A percentile compares a stretch with the other conserved stretches of the same genome.
Evolutionary conservation across 306 rosid species (phyloP).

Genomic region (Dryas alaskensis): DNA sequence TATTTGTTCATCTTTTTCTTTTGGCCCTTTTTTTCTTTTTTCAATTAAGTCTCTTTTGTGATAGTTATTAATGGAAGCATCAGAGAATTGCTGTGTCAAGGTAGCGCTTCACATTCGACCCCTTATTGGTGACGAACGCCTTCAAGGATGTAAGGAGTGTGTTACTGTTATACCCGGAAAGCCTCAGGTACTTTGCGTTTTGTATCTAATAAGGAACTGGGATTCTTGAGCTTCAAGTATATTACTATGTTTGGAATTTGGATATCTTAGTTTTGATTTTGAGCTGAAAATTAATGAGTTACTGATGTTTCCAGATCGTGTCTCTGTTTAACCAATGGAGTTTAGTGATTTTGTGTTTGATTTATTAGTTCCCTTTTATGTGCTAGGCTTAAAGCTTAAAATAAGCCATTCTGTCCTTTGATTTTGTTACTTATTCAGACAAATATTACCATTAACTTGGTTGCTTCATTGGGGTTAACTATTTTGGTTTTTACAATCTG

Average conservation of each 20-base stretch:
- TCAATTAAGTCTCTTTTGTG: not conserved
- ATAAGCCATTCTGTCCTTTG: not conserved
- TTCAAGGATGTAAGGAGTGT: constrained; percentile 68
- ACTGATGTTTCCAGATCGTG: not conserved
- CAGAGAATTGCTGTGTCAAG: constrained; percentile 70
- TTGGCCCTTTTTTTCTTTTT: not conserved
- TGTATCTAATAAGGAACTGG: not conserved
- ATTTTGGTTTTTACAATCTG: not conserved
- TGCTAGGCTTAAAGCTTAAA: not conserved
- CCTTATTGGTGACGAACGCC: constrained; percentile 69
- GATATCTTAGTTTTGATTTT: constrained; percentile 10
- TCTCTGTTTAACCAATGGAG: not conserved
- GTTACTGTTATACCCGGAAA: constrained; percentile 52
- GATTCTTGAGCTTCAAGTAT: constrained; percentile 2
- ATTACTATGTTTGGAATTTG: not conserved
- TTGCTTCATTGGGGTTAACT: not conserved
- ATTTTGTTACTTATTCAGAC: not conserved
- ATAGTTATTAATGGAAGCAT: constrained; percentile 46
- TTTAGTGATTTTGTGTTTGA: not conserved
- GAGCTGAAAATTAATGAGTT: not conserved
- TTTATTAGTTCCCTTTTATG: not conserved
- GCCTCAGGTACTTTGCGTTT: constrained; percentile 53
- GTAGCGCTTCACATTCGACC: constrained; percentile 86
- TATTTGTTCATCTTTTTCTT: not conserved
- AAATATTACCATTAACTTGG: too few relatives aligned